These are phyloP conservation scores for Aspergillus calidoustus DNA, from an alignment of 2,329 filamentous ascomycete species.

Conservation along the genomic window DNA sequence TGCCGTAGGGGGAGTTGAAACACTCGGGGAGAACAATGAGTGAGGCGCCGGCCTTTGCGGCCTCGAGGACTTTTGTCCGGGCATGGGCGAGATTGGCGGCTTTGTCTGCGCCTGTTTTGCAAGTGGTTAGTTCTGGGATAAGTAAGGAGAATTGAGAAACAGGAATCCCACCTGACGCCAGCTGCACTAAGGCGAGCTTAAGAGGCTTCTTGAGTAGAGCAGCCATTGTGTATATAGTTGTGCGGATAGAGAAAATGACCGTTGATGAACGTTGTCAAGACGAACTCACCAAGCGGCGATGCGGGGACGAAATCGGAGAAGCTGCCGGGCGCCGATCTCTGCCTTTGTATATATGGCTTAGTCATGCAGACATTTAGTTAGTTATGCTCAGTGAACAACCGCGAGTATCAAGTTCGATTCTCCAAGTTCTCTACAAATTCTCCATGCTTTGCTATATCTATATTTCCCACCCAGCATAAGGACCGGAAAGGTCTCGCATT, in stretches of 20 bases:
- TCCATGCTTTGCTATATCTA: not conserved
- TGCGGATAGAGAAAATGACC: not conserved
- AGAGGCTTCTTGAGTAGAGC: conserved; percentile 73
- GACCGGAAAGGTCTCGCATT: not conserved
- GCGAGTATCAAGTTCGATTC: not conserved
- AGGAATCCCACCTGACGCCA: conserved; percentile 65
- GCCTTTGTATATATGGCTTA: not conserved
- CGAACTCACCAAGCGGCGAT: not conserved
- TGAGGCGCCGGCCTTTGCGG: conserved; percentile 74
- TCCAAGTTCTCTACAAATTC: not conserved
- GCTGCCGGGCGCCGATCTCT: not conserved
- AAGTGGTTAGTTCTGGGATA: not conserved
- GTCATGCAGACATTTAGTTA: not conserved
- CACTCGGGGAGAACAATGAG: conserved; percentile 95
- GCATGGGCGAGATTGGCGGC: conserved; percentile 80
- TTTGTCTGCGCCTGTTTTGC: conserved; percentile 72
- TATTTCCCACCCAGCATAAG: not conserved
- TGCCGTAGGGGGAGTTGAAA: conserved; percentile 98
- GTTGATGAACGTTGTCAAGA: not conserved
- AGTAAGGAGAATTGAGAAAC: not conserved
- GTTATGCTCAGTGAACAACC: not conserved
- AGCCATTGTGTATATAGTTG: conserved; percentile 46
- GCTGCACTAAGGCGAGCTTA: conserved; percentile 80
- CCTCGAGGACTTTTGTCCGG: conserved; percentile 79
- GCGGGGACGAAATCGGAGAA: conserved; percentile 9